Conservation (phyloP, 78 protist genomes). For the Protostelium mycophagum region DNA sequence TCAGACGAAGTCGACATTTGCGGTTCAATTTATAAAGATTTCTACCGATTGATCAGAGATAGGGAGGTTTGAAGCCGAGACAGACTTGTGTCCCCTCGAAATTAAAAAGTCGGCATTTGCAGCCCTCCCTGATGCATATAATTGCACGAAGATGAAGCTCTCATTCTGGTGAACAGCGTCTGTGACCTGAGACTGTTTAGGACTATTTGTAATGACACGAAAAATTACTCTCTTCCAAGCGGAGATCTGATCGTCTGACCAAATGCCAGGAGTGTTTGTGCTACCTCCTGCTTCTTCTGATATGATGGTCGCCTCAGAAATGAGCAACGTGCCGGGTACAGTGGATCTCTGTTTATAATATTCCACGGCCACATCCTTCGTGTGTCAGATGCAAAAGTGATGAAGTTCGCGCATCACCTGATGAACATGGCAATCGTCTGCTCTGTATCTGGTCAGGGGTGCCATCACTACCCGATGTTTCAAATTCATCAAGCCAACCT, state of each 20-base stretch:
- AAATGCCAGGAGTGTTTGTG: neutral
- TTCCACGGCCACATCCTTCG: neutral
- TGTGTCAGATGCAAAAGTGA: neutral
- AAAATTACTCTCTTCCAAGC: neutral
- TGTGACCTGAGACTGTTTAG: too few relatives aligned
- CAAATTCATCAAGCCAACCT: neutral
- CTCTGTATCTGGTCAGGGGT: neutral
- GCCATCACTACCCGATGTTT: neutral
- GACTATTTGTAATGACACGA: too few relatives aligned
- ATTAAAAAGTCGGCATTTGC: neutral
- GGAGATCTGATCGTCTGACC: neutral
- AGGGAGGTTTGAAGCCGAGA: neutral
- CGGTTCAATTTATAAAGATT: too few relatives aligned
- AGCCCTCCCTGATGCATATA: neutral
- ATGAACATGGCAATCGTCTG: neutral
- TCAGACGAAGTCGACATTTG: too few relatives aligned
- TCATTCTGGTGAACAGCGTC: neutral
- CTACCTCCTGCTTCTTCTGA: neutral
- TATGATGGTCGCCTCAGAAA: neutral
- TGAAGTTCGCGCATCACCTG: neutral
- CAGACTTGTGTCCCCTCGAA: neutral
- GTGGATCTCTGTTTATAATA: neutral
- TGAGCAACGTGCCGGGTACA: neutral
- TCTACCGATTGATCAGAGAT: neutral
- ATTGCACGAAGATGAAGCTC: neutral